phyloP scores from a whole-genome alignment of 805 yeast genomes.

The Lipomyces sp. region DNA sequence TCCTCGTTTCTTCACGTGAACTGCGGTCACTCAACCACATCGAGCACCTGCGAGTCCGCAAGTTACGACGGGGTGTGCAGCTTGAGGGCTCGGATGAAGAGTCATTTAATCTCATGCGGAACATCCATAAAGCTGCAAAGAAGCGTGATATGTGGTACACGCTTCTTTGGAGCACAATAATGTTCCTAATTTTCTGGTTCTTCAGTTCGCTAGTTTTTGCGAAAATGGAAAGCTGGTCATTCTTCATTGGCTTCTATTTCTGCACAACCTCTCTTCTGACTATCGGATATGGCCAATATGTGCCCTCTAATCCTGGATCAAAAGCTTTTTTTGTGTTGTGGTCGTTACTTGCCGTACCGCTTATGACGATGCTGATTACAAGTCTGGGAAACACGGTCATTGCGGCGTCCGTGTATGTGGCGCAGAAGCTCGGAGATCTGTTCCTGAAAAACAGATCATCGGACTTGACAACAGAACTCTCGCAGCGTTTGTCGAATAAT shows the following conservation, averaged over 20 bases:
- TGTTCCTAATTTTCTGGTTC: conserved; percentile 59
- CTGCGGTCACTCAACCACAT: conserved; percentile 68
- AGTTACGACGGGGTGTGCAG: conserved; percentile 37
- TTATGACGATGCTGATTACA: conserved; percentile 83
- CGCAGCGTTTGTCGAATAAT: background rate
- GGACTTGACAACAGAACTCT: conserved; percentile 1
- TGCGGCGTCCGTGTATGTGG: conserved; percentile 19
- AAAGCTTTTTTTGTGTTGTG: conserved; percentile 74
- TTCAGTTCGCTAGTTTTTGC: conserved; percentile 71
- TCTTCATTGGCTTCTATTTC: conserved; percentile 72
- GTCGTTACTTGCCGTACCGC: conserved; percentile 83
- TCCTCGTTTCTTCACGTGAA: conserved; percentile 64
- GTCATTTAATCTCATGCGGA: conserved; percentile 63
- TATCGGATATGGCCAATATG: conserved; percentile 81
- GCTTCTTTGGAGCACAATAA: conserved; percentile 3
- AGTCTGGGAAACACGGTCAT: conserved; percentile 65
- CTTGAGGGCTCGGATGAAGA: conserved; percentile 40
- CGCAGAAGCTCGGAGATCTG: conserved; percentile 13
- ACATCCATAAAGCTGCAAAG: conserved; percentile 48
- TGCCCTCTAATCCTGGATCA: conserved; percentile 68
- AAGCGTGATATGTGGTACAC: conserved; percentile 43
- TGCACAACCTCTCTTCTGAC: conserved; percentile 76
- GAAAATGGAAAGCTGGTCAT: conserved; percentile 70
- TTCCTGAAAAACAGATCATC: conserved; percentile 7
- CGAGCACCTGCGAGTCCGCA: conserved; percentile 55